Evolutionary conservation across 2,329 filamentous ascomycete genomes (phyloP), one percentile per base, ranked within the genome.

Genomic region (Stromatinia cepivora): DNA sequence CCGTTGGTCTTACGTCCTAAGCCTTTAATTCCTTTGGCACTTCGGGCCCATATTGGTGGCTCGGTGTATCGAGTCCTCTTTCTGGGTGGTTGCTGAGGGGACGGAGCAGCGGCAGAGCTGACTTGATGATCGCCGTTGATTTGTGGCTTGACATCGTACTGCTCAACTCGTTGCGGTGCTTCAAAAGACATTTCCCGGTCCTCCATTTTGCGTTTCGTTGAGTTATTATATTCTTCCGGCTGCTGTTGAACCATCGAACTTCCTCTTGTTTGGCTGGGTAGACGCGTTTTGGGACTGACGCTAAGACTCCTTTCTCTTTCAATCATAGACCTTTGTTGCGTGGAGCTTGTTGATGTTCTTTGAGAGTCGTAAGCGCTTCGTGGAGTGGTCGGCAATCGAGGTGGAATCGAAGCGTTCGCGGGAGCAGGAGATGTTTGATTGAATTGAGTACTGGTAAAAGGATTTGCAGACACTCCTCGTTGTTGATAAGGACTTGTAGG

Each of bases 211-310:
- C 76, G 71, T 62, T 76, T 78, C 53, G 71, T 28, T 5, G 72
- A 69, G 52, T 70, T 69, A 10, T 73, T 71, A 9, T 66, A 71
- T 66, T 73, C 75, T 66, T 76, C 73, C 9, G 67, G 72, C 70
- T 73, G 68, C 34, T 54, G 52, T 22, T 58, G 70, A 63, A 54
- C 20, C 28, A 70, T 64, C 13, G 71, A 69, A 42, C 73, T 63
- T 52, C 57, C 70, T 68, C 71, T 67, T 17, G 76, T 70, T 69
- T 73, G 73, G 66, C 78, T 77, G 9, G 79, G 75, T 22, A 89
- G 81, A 72, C 86, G 84, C 48, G 91, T 93, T 80, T 92, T 93
- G 42, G 92, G 92, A 78, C 91, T 94, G 64, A 94, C 87, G 76
- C 91, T 94, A 66, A 90, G 79, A 77, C 89, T 92, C 63, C 86